Evolutionary conservation across 2,329 filamentous ascomycete genomes (phyloP).

Genomic region (Monilinia polystroma): DNA sequence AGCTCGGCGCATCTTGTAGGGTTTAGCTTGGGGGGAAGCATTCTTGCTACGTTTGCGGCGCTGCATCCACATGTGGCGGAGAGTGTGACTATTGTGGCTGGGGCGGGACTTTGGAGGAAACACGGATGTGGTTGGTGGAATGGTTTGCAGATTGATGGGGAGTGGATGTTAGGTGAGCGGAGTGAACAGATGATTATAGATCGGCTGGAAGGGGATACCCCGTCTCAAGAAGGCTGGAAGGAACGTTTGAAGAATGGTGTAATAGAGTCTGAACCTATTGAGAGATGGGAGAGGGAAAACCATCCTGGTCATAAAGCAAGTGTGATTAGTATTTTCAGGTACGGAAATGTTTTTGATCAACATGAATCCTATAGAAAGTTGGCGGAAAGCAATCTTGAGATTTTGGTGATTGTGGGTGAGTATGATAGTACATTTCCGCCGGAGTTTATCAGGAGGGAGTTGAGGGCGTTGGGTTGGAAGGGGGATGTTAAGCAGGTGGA

Average conservation of each 20-base stretch:
- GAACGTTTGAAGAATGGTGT: slow-evolving; percentile 45
- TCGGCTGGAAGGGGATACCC: slow-evolving; percentile 41
- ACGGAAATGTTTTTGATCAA: slow-evolving; percentile 46
- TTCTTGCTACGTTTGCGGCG: slow-evolving; percentile 42
- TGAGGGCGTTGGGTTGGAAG: not conserved
- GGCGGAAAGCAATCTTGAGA: not conserved
- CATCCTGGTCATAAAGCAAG: slow-evolving; percentile 49
- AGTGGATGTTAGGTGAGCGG: slow-evolving; percentile 26
- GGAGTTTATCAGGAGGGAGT: not conserved
- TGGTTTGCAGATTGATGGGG: slow-evolving; percentile 13
- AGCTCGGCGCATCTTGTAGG: not conserved
- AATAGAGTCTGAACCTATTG: slow-evolving; percentile 49
- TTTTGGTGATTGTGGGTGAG: not conserved
- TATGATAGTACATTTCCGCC: not conserved
- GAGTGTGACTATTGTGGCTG: slow-evolving; percentile 47
- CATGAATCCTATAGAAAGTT: slow-evolving; percentile 2
- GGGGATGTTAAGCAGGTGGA: not conserved
- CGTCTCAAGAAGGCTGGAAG: slow-evolving; percentile 46
- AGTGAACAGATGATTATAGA: slow-evolving; percentile 30
- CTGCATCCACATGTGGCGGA: slow-evolving; percentile 37
- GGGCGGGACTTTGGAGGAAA: slow-evolving; percentile 45
- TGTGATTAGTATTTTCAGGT: slow-evolving; percentile 48
- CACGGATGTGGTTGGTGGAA: slow-evolving; percentile 29
- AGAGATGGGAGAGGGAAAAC: slow-evolving; percentile 49
- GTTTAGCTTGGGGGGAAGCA: slow-evolving; percentile 1